Conservation (phyloP, 306 rosid genomes). For the Casuarina glauca region DNA sequence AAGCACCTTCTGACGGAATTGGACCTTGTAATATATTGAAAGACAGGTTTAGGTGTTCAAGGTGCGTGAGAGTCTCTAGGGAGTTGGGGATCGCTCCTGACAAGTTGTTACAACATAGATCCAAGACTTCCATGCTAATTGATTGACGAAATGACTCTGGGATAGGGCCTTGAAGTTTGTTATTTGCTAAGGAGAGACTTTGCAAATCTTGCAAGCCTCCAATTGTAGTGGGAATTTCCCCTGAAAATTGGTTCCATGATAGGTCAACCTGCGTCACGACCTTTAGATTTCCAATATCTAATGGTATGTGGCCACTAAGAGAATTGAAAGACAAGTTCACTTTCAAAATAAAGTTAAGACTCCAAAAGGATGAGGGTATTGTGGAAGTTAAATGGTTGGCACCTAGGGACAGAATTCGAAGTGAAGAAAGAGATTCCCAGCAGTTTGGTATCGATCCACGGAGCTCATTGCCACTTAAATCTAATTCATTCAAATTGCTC, state of each 20-base stretch:
- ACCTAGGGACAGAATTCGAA: not conserved
- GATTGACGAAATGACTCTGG: slow-evolving; percentile 33
- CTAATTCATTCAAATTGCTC: not conserved
- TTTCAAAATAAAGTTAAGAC: not conserved
- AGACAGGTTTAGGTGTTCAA: slow-evolving; percentile 22
- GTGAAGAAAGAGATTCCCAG: not conserved
- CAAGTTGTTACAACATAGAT: slow-evolving; percentile 25
- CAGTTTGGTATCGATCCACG: not conserved
- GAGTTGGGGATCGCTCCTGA: slow-evolving; percentile 36
- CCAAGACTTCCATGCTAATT: slow-evolving; percentile 23
- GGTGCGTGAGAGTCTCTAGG: slow-evolving; percentile 6
- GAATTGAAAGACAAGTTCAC: slow-evolving; percentile 19
- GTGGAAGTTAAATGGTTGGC: not conserved
- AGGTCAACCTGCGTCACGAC: slow-evolving; percentile 12
- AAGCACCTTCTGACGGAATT: slow-evolving; percentile 27
- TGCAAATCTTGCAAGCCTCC: slow-evolving; percentile 17
- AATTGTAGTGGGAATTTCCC: slow-evolving; percentile 24
- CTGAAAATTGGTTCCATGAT: slow-evolving; percentile 30
- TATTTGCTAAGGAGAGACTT: slow-evolving; percentile 23
- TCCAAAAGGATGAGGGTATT: slow-evolving; percentile 16
- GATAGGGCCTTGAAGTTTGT: slow-evolving; percentile 31
- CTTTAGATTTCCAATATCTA: slow-evolving; percentile 14
- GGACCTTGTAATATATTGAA: slow-evolving; percentile 34
- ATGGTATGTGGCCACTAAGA: slow-evolving; percentile 27
- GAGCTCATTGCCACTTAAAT: not conserved